Evolutionary conservation across 192 early-diverging fungal species (phyloP), one percentile per base, ranked within the genome.

Genomic region (Chytriomyces confervae): DNA sequence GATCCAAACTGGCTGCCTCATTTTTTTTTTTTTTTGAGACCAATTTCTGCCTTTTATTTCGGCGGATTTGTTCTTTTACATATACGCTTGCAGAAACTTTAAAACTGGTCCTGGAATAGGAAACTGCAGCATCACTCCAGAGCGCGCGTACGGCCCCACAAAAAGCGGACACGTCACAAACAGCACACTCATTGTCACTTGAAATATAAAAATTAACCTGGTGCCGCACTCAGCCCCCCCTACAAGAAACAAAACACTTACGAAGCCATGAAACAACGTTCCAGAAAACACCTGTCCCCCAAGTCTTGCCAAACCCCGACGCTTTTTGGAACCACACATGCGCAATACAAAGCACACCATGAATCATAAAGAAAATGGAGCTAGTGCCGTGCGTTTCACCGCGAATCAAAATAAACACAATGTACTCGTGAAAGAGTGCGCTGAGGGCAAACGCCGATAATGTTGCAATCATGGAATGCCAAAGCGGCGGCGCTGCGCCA

Each of bases 381-480:
- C 62, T 74, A 18, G 61, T 61, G 43, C 72, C 72, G 23, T 9
- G 18, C n/a, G 27, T 13, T 18, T 74, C 43, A 2, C 16, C 29
- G 18, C 61, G 9, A 45, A 43, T 36, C 36, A 36, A 74, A 7
- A 74, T 16, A 61, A 74, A 74, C 8, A 63, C 44, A 11, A 74
- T 8, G 61, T 62, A 74, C 27, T 74, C 72, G 61, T 74, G 72
- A 13, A 74, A 18, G 1, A 74, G 43, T 7, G 43, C 53, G 7
- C 60, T 62, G 16, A 74, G 8, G 44, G 62, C 8, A 45, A 74
- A 74, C 13, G 72, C 62, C 7, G 23, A 10, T 44, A 70, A 11
- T 13, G 49, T 16, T 29, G 50, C 69, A 48, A 70, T 64, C 16
- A 29, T 11, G 11, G 27, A 18, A 16, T 51, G 50, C 6, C 13